Conservation (phyloP, 2,329 filamentous ascomycete genomes). For the Bimuria novae-zelandiae region DNA sequence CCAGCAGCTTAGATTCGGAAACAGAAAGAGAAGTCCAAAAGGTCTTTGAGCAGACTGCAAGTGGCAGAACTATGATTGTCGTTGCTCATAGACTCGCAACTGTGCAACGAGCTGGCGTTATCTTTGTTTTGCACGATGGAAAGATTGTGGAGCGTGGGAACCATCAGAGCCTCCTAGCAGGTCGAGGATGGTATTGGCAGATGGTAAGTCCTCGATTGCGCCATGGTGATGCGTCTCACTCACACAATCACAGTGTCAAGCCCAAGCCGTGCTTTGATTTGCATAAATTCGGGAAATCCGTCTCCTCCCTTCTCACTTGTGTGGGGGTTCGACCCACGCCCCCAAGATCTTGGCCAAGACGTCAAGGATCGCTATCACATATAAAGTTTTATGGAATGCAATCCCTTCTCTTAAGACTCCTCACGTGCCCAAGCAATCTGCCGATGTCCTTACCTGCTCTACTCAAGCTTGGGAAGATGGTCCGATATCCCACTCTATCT, state of each 20-base stretch:
- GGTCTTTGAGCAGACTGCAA: conserved; percentile 63
- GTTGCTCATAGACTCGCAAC: conserved; percentile 50
- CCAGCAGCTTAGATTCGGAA: conserved; percentile 65
- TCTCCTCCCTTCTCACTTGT: neutral
- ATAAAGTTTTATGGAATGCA: neutral
- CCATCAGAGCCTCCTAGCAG: conserved; percentile 4
- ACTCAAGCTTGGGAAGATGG: neutral
- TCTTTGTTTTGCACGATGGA: conserved; percentile 49
- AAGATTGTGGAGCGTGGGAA: conserved; percentile 38
- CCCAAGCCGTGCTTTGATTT: conserved; percentile 7
- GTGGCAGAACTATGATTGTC: conserved; percentile 49
- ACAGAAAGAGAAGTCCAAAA: conserved; percentile 69
- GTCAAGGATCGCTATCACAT: conserved; percentile 3
- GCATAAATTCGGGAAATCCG: neutral
- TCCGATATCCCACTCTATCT: neutral
- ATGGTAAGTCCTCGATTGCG: conserved; percentile 16
- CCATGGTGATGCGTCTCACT: neutral
- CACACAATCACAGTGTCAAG: conserved; percentile 4
- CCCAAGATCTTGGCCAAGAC: neutral
- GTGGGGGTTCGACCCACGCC: neutral
- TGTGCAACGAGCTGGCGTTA: conserved; percentile 44
- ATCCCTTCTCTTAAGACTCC: neutral
- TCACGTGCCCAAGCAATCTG: neutral
- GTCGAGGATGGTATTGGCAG: conserved; percentile 11
- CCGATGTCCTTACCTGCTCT: neutral